Percentiles rank a stretch among this genome's conserved stretches.
Evolutionary conservation across 371 early-diverging fungal species (phyloP).

Genomic region (Mucor circinelloides): DNA sequence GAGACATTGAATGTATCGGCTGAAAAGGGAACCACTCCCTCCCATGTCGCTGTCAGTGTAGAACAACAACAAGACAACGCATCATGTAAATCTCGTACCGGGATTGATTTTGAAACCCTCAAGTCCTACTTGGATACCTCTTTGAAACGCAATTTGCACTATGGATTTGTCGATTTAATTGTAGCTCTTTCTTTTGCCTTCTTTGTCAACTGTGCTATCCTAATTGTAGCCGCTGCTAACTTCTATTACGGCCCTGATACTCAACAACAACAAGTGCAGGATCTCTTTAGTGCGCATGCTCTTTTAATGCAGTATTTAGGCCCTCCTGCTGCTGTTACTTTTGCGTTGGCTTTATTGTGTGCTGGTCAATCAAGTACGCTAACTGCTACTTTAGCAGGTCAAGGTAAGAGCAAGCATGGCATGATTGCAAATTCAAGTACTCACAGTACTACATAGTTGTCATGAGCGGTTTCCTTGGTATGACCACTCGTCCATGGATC

Average conservation of each 20-base stretch:
- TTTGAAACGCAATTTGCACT: slow-evolving; percentile 34
- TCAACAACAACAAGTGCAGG: slow-evolving; percentile 39
- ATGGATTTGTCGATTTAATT: slow-evolving; percentile 62
- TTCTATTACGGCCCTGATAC: slow-evolving; percentile 61
- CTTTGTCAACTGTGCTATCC: slow-evolving; percentile 78
- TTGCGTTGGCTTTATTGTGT: slow-evolving; percentile 77
- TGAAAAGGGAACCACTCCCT: background rate
- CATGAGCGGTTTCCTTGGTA: slow-evolving; percentile 82
- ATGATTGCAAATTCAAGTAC: background rate
- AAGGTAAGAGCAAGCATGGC: slow-evolving; percentile 24
- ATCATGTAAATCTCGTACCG: background rate
- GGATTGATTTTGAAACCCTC: slow-evolving; percentile 18
- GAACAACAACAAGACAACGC: background rate
- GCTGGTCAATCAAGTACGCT: slow-evolving; percentile 82
- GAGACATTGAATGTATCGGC: background rate
- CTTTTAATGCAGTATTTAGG: slow-evolving; percentile 66
- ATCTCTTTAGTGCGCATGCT: slow-evolving; percentile 69
- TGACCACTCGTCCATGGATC: slow-evolving; percentile 70
- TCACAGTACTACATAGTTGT: slow-evolving; percentile 45
- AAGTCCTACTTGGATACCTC: slow-evolving; percentile 14
- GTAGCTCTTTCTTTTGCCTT: slow-evolving; percentile 75
- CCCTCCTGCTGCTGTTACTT: slow-evolving; percentile 65
- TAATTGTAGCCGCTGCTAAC: slow-evolving; percentile 80
- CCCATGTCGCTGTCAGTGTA: background rate
- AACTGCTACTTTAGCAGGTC: slow-evolving; percentile 87